A percentile compares a stretch with the other conserved stretches of the same genome.
Conservation (phyloP, 2,329 filamentous ascomycete genomes). For the Trichoderma koningii region DNA sequence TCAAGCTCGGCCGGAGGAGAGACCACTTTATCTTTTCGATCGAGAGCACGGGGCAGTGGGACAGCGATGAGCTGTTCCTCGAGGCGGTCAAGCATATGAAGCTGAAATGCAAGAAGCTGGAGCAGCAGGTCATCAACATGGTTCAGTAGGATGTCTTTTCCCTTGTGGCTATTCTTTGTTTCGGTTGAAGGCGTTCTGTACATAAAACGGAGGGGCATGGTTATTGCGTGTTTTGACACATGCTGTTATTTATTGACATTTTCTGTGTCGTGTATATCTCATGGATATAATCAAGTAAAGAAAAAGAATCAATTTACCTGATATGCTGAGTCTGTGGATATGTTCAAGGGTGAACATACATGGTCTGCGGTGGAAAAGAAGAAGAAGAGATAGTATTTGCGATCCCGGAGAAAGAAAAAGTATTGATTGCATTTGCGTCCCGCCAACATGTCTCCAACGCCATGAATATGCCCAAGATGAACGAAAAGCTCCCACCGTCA, state of each 20-base stretch:
- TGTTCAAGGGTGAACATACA: conserved; percentile 31
- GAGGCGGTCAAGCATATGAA: conserved; percentile 85
- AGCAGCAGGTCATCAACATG: conserved; percentile 70
- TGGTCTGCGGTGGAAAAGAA: background rate
- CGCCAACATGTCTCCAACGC: conserved; percentile 34
- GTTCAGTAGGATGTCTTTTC: conserved; percentile 44
- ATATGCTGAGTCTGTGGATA: background rate
- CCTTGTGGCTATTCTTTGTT: background rate
- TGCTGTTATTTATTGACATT: conserved; percentile 30
- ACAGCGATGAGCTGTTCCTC: conserved; percentile 90
- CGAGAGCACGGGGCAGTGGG: conserved; percentile 93
- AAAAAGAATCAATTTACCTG: conserved; percentile 10
- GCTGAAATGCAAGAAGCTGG: conserved; percentile 75
- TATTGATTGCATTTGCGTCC: background rate
- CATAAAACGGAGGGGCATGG: conserved; percentile 22
- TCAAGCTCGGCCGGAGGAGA: conserved; percentile 83
- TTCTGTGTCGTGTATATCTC: conserved; percentile 29
- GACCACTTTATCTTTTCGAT: conserved; percentile 98
- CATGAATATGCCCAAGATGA: conserved; percentile 33
- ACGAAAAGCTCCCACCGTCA: background rate
- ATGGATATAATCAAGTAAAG: background rate
- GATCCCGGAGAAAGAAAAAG: conserved; percentile 21
- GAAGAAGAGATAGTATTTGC: background rate
- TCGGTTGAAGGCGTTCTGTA: conserved; percentile 21
- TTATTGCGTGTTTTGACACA: conserved; percentile 20